phyloP scores from a whole-genome alignment of 768 basidiomycete genomes.

The Leccinum boreale region DNA sequence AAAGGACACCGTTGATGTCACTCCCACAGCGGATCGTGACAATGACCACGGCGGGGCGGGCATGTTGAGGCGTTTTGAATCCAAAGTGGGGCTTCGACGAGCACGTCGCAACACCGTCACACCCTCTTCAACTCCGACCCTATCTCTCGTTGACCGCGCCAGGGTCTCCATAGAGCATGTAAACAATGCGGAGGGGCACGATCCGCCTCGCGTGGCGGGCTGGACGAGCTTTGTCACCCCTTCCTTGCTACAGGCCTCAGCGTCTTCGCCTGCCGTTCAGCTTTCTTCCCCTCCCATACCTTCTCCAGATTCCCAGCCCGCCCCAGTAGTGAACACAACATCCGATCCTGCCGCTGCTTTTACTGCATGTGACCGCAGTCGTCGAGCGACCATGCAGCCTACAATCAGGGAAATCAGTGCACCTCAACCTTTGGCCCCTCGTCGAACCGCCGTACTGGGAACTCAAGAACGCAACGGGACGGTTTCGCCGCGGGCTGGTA shows the following conservation, averaged over 20 bases:
- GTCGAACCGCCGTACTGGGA: conserved; percentile 25
- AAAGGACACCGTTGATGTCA: conserved; percentile 39
- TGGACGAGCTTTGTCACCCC: conserved; percentile 61
- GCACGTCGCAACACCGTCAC: conserved; percentile 39
- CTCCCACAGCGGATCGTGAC: conserved; percentile 27
- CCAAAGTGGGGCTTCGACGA: conserved; percentile 50
- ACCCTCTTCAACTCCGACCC: conserved; percentile 37
- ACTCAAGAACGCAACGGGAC: conserved; percentile 28
- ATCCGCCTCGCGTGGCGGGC: conserved; percentile 48
- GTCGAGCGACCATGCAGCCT: conserved; percentile 38
- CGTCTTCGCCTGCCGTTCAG: conserved; percentile 73
- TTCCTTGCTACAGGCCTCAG: conserved; percentile 64
- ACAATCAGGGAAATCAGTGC: conserved; percentile 39
- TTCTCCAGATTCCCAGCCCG: conserved; percentile 50
- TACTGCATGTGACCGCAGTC: conserved; percentile 43
- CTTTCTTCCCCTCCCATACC: conserved; percentile 55
- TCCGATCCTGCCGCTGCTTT: conserved; percentile 46
- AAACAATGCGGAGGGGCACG: conserved; percentile 35
- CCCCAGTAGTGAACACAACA: conserved; percentile 45
- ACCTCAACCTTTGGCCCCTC: conserved; percentile 35
- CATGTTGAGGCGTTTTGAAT: conserved; percentile 47
- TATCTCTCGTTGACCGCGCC: conserved; percentile 28
- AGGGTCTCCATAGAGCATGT: conserved; percentile 27
- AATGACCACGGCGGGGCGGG: conserved; percentile 42
- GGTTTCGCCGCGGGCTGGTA: conserved; percentile 30